Conservation (phyloP, 192 early-diverging fungal genomes). For the Spinellus fusiger region DNA sequence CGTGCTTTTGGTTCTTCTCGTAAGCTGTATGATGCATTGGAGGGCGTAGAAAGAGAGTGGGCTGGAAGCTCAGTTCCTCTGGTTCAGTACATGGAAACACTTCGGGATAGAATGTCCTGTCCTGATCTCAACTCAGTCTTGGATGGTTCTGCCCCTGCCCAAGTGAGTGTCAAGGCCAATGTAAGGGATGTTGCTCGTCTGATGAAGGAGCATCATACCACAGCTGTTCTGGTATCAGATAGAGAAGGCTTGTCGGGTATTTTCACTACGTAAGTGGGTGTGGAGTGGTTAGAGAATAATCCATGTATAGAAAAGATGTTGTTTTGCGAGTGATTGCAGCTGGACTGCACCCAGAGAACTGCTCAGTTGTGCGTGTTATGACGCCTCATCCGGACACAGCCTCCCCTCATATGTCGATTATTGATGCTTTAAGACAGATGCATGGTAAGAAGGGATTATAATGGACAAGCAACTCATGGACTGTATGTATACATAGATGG, state of each 20-base stretch:
- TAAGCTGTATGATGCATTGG: slow-evolving; percentile 71
- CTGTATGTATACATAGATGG: slow-evolving; percentile 29
- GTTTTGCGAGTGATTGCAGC: slow-evolving; percentile 80
- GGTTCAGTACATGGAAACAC: slow-evolving; percentile 57
- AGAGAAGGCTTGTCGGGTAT: slow-evolving; percentile 74
- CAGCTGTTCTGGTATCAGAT: slow-evolving; percentile 65
- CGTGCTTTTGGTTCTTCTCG: slow-evolving; percentile 70
- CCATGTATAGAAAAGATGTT: slow-evolving; percentile 67
- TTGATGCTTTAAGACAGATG: slow-evolving; percentile 78
- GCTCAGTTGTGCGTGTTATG: slow-evolving; percentile 95
- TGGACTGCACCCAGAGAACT: slow-evolving; percentile 75
- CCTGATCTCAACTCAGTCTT: slow-evolving; percentile 83
- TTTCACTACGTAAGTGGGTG: slow-evolving; percentile 41
- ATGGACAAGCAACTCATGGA: not conserved
- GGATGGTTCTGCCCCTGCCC: slow-evolving; percentile 49
- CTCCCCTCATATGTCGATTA: slow-evolving; percentile 53
- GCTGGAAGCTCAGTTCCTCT: slow-evolving; percentile 51
- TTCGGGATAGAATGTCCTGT: slow-evolving; percentile 79
- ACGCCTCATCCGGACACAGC: slow-evolving; percentile 79
- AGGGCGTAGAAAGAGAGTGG: slow-evolving; percentile 76
- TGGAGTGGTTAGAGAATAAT: slow-evolving; percentile 6
- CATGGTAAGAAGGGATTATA: slow-evolving; percentile 36
- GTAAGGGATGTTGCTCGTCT: slow-evolving; percentile 64
- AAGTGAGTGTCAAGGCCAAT: slow-evolving; percentile 59
- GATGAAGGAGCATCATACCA: slow-evolving; percentile 69